Base-by-base conservation (phyloP, 2,329 filamentous ascomycete species). In the Penicillium expansum region DNA sequence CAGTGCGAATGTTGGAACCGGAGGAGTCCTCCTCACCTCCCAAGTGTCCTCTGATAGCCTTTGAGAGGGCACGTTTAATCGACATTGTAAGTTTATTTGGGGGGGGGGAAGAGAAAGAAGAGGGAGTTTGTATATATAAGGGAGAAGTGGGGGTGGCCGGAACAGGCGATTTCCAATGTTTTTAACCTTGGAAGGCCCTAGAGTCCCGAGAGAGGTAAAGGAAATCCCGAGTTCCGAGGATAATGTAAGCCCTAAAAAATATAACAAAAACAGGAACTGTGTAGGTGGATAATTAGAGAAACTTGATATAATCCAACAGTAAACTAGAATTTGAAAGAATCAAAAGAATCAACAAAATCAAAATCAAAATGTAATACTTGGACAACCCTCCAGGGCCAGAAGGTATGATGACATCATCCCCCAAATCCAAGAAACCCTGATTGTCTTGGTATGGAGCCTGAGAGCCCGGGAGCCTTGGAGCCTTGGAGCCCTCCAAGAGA, bases 11-110 rank as follows among this genome's bases (percentile, higher is more conserved):
- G 18, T 62, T 60, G 27, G 67, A 64, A 42, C 58, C 57, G 24
- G 62, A 62, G 33, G 66, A 61, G 24, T 64, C 62, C 35, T 70
- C 66, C 3, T 71, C 66, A 22, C 48, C 55, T 32, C 41, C 42
- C n/a, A 66, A 66, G n/a, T 64, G 66, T 38, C 69, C 69, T 48
- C 58, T 63, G 20, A 67, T 72, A 44, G 77, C 71, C 64, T 76
- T 78, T 29, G 75, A 74, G 11, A 79, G 62, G 37, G 74, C 75
- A 39, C 74, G 72, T 65, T 75, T 75, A 56, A 77, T 81, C 27
- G 81, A 83, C 69, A 77, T 83, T 13, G 8, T 18, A 24, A 32
- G 38, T 27, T 16, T 38, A 29, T 42, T n/a, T n/a, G 45, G 18
- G 9, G 39, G 32, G 37, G 18, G 18, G 29, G 22, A 32, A 27